Evolutionary conservation across 1,284 basidiomycete species (phyloP).

Genomic region (Ceratobasidium theobromae): DNA sequence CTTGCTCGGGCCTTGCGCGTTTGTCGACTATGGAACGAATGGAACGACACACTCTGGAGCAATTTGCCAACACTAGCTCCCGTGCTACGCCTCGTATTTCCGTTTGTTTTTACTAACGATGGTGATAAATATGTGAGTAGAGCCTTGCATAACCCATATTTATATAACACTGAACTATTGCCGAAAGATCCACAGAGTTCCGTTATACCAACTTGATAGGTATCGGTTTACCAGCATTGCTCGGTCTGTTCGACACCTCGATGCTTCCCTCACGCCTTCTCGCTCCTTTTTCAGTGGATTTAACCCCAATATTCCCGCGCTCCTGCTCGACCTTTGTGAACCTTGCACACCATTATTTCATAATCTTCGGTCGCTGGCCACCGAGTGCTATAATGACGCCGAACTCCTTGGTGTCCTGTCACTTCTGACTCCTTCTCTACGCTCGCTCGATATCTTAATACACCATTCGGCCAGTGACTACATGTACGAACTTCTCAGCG

Average conservation of each 20-base stretch:
- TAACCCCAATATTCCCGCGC: slow-evolving; percentile 13
- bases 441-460: not conserved
- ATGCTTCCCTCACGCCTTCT: not conserved
- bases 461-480: slow-evolving; percentile 20
- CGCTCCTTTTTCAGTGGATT: slow-evolving; percentile 1
- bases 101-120: slow-evolving; percentile 11
- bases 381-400: slow-evolving; percentile 15
- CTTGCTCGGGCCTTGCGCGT: slow-evolving; percentile 24
- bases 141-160: not conserved
- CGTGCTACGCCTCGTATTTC: slow-evolving; percentile 10
- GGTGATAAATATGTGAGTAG: slow-evolving; percentile 6
- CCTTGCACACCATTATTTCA: not conserved
- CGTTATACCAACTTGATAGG: slow-evolving; percentile 12
- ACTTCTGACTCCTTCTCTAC: slow-evolving; percentile 6
- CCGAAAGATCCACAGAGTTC: slow-evolving; percentile 12
- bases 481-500: slow-evolving; percentile 7
- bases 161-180: not conserved
- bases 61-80: slow-evolving; percentile 2
- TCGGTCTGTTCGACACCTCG: not conserved
- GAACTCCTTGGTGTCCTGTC: slow-evolving; percentile 10
- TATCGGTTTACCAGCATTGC: not conserved
- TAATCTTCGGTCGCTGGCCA: not conserved
- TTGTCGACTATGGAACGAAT: slow-evolving; percentile 27
- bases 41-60: slow-evolving; percentile 17
- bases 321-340: slow-evolving; percentile 6